Evolutionary conservation across 73 alveolate genomes (phyloP).

Genomic region (Urostyla sp.): DNA sequence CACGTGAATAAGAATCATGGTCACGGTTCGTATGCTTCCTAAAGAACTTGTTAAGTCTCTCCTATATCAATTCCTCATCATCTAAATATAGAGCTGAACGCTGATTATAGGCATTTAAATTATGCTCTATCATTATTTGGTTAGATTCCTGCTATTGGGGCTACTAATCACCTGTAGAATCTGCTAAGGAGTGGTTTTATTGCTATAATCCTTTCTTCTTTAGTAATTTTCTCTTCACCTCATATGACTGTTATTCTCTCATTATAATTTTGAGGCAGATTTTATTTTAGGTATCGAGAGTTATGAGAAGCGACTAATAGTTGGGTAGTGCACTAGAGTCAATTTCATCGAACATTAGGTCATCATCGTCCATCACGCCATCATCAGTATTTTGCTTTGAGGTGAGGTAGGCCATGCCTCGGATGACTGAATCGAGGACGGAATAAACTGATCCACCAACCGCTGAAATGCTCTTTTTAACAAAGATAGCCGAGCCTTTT

Average conservation of each 20-base stretch:
- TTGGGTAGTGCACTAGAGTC: neutral
- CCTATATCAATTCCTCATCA: too few relatives aligned
- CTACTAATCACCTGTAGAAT: neutral
- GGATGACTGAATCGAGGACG: slow-evolving; percentile 1
- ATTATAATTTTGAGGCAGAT: slow-evolving; percentile 46
- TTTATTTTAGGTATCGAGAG: slow-evolving; percentile 43
- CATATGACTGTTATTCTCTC: slow-evolving; percentile 33
- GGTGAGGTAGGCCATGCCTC: slow-evolving; percentile 4
- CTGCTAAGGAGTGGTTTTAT: neutral
- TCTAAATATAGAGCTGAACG: neutral
- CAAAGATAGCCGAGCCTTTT: slow-evolving; percentile 32
- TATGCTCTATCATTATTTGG: too few relatives aligned
- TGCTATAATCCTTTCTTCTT: neutral
- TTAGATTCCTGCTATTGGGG: too few relatives aligned
- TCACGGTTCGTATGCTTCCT: neutral
- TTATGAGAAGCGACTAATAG: slow-evolving; percentile 22
- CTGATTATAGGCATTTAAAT: neutral
- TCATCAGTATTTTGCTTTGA: neutral
- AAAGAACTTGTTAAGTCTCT: neutral
- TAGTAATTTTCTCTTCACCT: slow-evolving; percentile 7
- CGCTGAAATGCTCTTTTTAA: slow-evolving; percentile 29
- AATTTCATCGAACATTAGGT: slow-evolving; percentile 25
- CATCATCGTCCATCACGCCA: neutral
- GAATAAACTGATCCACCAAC: slow-evolving; percentile 12
- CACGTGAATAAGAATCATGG: neutral